Conservation (phyloP, 768 basidiomycete genomes). For the Tylopilus rubrobrunneus region DNA sequence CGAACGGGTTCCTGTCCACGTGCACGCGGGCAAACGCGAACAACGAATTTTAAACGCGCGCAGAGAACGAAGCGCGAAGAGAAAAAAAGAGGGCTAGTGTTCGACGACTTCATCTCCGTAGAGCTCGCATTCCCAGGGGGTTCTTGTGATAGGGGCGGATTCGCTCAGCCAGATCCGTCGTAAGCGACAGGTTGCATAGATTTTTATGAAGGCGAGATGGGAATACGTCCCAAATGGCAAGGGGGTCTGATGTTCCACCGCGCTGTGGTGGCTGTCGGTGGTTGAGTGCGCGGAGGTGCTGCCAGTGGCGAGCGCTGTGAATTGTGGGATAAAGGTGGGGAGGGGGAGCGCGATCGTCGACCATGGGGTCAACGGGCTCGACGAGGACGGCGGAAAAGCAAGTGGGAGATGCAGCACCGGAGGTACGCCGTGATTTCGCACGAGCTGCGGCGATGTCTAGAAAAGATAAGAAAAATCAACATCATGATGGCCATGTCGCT, state of each 20-base stretch:
- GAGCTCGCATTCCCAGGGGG: constrained; percentile 76
- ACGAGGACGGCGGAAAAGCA: constrained; percentile 53
- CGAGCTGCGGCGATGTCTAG: constrained; percentile 56
- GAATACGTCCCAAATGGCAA: constrained; percentile 56
- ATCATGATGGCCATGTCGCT: too few species aligned
- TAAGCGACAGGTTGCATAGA: constrained; percentile 76
- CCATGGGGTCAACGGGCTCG: constrained; percentile 65
- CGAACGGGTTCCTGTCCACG: too few species aligned
- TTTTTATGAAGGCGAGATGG: constrained; percentile 66
- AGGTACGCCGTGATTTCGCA: constrained; percentile 32
- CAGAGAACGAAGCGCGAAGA: neutral
- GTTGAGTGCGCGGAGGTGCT: neutral
- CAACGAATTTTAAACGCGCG: neutral
- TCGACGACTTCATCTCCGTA: constrained; percentile 40
- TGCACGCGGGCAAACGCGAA: neutral
- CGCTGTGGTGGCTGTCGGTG: neutral
- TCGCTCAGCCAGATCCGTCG: constrained; percentile 76
- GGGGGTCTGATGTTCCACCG: constrained; percentile 20
- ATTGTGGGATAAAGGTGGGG: constrained; percentile 55
- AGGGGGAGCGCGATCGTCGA: constrained; percentile 60
- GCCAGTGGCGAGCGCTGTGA: constrained; percentile 45
- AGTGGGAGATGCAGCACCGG: constrained; percentile 73
- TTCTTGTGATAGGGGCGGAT: constrained; percentile 43
- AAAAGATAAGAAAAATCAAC: neutral
- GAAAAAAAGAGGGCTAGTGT: neutral